phyloP scores from a whole-genome alignment of 345 rosid genomes.

The Ceriops tagal region DNA sequence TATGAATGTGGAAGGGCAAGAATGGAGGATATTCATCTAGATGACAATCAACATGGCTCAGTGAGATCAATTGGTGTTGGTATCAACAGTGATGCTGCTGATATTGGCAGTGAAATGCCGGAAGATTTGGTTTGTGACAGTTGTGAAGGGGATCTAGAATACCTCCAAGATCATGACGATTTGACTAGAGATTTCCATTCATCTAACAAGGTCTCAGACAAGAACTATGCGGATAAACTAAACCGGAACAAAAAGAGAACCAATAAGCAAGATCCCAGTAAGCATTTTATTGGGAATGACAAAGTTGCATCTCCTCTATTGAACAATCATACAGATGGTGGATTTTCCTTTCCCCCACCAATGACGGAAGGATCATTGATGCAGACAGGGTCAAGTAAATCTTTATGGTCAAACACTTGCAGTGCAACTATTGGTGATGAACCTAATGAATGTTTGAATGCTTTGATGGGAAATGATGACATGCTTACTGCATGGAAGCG shows the following conservation, averaged over 20 bases:
- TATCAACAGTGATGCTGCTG: constrained; percentile 90
- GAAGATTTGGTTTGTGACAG: constrained; percentile 91
- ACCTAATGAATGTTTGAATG: constrained; percentile 46
- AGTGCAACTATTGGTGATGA: constrained; percentile 43
- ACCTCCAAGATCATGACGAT: constrained; percentile 59
- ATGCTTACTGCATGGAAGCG: constrained; percentile 72
- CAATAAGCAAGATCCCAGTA: constrained; percentile 41
- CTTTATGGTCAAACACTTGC: constrained; percentile 60
- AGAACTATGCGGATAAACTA: constrained; percentile 46
- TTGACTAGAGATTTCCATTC: constrained; percentile 49
- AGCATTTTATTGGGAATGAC: constrained; percentile 45
- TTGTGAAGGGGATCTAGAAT: constrained; percentile 89
- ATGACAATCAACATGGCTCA: constrained; percentile 87
- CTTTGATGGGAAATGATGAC: constrained; percentile 60
- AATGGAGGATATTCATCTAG: constrained; percentile 56
- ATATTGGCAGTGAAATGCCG: constrained; percentile 82
- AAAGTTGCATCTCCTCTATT: constrained; percentile 38
- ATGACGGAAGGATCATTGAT: constrained; percentile 48
- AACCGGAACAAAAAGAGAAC: constrained; percentile 45
- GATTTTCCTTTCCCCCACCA: constrained; percentile 76
- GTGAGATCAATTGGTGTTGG: constrained; percentile 99
- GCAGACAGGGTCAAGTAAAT: constrained; percentile 59
- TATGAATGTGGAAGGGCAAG: constrained; percentile 44
- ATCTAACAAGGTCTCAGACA: constrained; percentile 46
- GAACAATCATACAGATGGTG: constrained; percentile 57